Conservation (phyloP, 768 basidiomycete species). For the Floccularia luteovirens region DNA sequence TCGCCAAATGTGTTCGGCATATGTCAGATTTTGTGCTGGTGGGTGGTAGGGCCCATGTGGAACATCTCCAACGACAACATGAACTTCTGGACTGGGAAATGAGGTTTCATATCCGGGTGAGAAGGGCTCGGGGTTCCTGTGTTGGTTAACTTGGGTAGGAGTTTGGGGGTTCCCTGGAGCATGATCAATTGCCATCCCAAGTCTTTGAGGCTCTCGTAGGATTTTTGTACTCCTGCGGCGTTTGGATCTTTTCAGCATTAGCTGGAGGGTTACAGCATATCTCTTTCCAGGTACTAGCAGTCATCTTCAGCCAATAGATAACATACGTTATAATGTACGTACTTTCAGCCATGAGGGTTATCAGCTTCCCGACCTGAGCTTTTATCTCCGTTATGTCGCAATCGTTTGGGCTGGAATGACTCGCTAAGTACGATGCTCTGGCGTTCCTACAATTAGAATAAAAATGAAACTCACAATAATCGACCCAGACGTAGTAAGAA, state of each 20-base stretch:
- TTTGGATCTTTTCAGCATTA: constrained; percentile 78
- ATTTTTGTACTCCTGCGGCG: constrained; percentile 50
- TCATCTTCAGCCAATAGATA: not conserved
- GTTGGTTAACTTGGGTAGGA: constrained; percentile 23
- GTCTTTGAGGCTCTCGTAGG: constrained; percentile 45
- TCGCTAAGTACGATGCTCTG: not conserved
- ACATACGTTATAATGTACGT: constrained; percentile 15
- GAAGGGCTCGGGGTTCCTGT: constrained; percentile 39
- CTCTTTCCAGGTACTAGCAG: constrained; percentile 81
- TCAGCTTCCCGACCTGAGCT: constrained; percentile 70
- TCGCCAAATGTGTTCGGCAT: constrained; percentile 69
- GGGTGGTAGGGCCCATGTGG: constrained; percentile 18
- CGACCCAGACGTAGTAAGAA: constrained; percentile 82
- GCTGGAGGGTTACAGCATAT: constrained; percentile 82
- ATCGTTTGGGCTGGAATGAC: constrained; percentile 62
- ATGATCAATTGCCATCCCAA: constrained; percentile 39
- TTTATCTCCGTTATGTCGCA: constrained; percentile 72
- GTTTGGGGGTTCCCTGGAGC: constrained; percentile 16
- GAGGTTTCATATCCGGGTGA: constrained; percentile 50
- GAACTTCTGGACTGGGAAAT: constrained; percentile 19
- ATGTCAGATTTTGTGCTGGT: constrained; percentile 20
- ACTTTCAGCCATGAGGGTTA: constrained; percentile 75
- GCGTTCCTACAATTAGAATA: no score
- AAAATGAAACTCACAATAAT: constrained; percentile 58
- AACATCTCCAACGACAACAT: constrained; percentile 1